A percentile compares a stretch with the other conserved stretches of the same genome.
These are phyloP conservation scores for Aspergillus heteromorphus DNA, from an alignment of 495 filamentous ascomycete genomes.

Conservation along the genomic window DNA sequence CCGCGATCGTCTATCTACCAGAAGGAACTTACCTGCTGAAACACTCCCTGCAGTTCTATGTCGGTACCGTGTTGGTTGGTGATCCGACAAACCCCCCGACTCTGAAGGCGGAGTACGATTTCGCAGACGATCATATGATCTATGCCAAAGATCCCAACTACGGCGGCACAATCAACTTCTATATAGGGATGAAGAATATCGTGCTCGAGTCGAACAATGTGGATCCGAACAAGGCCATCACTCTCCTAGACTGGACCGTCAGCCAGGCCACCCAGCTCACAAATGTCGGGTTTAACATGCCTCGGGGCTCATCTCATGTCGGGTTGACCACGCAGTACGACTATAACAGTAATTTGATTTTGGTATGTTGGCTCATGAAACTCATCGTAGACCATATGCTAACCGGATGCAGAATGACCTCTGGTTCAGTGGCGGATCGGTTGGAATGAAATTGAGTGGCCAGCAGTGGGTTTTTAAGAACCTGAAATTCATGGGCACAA, in stretches of 20 bases:
- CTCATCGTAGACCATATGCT: neutral
- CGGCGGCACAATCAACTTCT: slow-evolving; percentile 35
- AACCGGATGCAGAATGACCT: slow-evolving; percentile 32
- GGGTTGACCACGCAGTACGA: slow-evolving; percentile 67
- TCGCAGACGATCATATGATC: slow-evolving; percentile 24
- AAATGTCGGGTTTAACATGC: slow-evolving; percentile 69
- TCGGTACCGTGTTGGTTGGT: slow-evolving; percentile 39
- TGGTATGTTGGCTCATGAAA: slow-evolving; percentile 5
- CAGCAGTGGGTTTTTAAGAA: slow-evolving; percentile 71
- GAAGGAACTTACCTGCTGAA: slow-evolving; percentile 38
- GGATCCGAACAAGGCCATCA: slow-evolving; percentile 17
- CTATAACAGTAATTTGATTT: slow-evolving; percentile 37
- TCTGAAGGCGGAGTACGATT: slow-evolving; percentile 26
- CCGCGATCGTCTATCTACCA: slow-evolving; percentile 44
- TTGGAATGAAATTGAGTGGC: slow-evolving; percentile 56
- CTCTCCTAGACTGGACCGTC: slow-evolving; percentile 56
- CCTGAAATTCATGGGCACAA: slow-evolving; percentile 49
- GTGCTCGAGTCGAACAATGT: slow-evolving; percentile 32
- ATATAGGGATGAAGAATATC: slow-evolving; percentile 39
- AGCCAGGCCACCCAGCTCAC: slow-evolving; percentile 66
- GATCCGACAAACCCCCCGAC: slow-evolving; percentile 30
- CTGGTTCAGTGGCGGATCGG: slow-evolving; percentile 61
- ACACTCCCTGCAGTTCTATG: slow-evolving; percentile 28
- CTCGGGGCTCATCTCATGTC: slow-evolving; percentile 50
- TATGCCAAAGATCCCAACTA: slow-evolving; percentile 32